Conservation (phyloP, 495 filamentous ascomycete genomes). For the Stereocaulon alpinum region DNA sequence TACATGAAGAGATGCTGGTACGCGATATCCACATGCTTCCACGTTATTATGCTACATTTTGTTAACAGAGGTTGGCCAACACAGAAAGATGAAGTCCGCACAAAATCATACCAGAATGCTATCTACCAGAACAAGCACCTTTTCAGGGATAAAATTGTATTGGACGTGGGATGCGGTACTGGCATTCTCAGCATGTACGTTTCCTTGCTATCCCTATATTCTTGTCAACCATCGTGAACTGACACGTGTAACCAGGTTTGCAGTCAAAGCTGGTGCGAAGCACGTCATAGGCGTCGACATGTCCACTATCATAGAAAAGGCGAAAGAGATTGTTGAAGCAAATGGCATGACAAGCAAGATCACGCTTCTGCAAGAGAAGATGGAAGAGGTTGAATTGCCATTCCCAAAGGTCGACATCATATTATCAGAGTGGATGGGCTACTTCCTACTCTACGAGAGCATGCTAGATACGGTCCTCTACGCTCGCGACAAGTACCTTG, state of each 20-base stretch:
- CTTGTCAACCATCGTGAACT: background rate
- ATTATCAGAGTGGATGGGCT: slow-evolving; percentile 99
- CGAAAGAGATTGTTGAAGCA: slow-evolving; percentile 74
- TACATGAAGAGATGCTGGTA: slow-evolving; percentile 98
- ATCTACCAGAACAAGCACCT: slow-evolving; percentile 93
- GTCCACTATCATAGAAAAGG: slow-evolving; percentile 93
- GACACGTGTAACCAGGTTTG: slow-evolving; percentile 59
- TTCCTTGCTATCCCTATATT: slow-evolving; percentile 4
- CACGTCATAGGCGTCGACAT: slow-evolving; percentile 96
- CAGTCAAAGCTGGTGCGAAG: slow-evolving; percentile 83
- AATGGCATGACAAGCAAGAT: slow-evolving; percentile 80
- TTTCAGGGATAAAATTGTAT: slow-evolving; percentile 94
- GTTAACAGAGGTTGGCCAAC: slow-evolving; percentile 8
- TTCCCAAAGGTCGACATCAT: slow-evolving; percentile 93
- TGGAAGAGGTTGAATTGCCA: slow-evolving; percentile 89
- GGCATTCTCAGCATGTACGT: slow-evolving; percentile 76
- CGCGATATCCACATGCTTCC: slow-evolving; percentile 29
- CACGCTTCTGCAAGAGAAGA: slow-evolving; percentile 85
- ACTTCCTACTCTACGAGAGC: slow-evolving; percentile 95
- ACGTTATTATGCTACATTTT: background rate
- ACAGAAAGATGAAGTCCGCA: slow-evolving; percentile 97
- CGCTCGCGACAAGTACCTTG: slow-evolving; percentile 84
- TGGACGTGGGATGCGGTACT: slow-evolving; percentile 97
- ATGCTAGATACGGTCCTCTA: slow-evolving; percentile 96
- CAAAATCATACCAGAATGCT: slow-evolving; percentile 87